Evolutionary conservation across 2,329 filamentous ascomycete genomes (phyloP).

Genomic region (Harringtonia lauricola): DNA sequence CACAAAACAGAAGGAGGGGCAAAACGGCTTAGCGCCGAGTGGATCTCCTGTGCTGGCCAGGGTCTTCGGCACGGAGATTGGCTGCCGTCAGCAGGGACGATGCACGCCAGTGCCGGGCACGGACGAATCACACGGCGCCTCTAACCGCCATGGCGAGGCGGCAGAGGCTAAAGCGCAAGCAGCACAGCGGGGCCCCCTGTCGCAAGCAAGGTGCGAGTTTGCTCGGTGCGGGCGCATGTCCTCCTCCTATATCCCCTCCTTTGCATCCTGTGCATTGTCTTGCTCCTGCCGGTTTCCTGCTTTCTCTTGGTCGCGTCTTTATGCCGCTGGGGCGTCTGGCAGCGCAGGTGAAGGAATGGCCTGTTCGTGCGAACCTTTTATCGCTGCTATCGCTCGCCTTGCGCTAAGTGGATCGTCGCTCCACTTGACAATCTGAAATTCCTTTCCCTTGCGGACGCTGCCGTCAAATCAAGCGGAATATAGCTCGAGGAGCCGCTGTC

Average conservation of each 20-base stretch:
- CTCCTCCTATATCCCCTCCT: too few relatives aligned
- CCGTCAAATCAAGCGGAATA: constrained; percentile 1
- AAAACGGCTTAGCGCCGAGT: constrained; percentile 10
- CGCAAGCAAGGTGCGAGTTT: too few relatives aligned
- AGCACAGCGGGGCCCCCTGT: too few relatives aligned
- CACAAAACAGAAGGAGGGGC: neutral
- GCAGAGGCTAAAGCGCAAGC: neutral
- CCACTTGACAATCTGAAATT: constrained; percentile 4
- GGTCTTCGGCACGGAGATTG: constrained; percentile 12
- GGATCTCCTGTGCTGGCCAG: constrained; percentile 11
- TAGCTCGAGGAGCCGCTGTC: neutral
- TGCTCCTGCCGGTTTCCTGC: too few relatives aligned
- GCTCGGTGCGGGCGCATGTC: too few relatives aligned
- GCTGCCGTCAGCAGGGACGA: constrained; percentile 10
- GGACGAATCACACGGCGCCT: constrained; percentile 12
- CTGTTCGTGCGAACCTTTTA: too few relatives aligned
- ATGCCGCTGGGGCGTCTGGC: too few relatives aligned
- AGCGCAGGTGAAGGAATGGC: too few relatives aligned
- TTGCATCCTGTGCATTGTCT: too few relatives aligned
- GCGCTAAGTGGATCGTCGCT: too few relatives aligned
- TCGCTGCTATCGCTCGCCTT: too few relatives aligned
- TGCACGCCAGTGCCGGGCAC: constrained; percentile 7
- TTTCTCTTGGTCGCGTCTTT: too few relatives aligned
- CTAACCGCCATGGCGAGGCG: constrained; percentile 6
- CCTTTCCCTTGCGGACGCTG: constrained; percentile 2